Evolutionary conservation across 371 early-diverging fungal species (phyloP).

Genomic region (Zychaea mexicana): DNA sequence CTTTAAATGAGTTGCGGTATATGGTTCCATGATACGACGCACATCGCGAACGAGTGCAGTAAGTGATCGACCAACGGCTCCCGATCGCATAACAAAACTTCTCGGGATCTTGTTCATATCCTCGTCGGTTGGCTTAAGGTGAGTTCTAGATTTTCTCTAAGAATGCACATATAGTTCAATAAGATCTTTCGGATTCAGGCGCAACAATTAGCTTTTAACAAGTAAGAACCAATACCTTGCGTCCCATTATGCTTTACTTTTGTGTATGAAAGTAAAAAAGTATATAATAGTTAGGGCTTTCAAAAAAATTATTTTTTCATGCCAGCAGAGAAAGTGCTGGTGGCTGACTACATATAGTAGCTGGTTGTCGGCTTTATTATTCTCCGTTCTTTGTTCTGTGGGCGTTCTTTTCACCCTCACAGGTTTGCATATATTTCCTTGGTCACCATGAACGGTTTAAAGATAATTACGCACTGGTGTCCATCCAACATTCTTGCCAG

Average conservation of each 20-base stretch:
- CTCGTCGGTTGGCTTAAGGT: conserved; percentile 46
- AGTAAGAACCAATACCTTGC: neutral
- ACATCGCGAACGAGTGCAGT: conserved; percentile 82
- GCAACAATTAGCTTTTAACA: neutral
- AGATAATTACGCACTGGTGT: conserved; percentile 36
- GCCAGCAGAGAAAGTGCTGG: neutral
- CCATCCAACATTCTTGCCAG: conserved; percentile 32
- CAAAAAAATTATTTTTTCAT: conserved; percentile 1
- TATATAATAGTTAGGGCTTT: no score
- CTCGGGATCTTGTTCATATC: conserved; percentile 73
- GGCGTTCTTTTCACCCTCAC: neutral
- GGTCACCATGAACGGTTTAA: conserved; percentile 13
- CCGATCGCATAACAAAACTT: conserved; percentile 93
- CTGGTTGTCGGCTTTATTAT: neutral
- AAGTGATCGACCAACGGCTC: conserved; percentile 78
- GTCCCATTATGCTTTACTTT: neutral
- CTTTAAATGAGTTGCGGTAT: conserved; percentile 81
- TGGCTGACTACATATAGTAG: neutral
- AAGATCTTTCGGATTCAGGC: neutral
- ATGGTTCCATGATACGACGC: conserved; percentile 90
- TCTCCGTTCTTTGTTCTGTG: no score
- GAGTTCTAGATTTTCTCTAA: conserved; percentile 62
- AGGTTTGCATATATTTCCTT: no score
- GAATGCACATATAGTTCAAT: neutral
- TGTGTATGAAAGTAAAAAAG: neutral